Conservation (phyloP, 208 protist genomes). For the Leptomonas pyrrhocoris region DNA sequence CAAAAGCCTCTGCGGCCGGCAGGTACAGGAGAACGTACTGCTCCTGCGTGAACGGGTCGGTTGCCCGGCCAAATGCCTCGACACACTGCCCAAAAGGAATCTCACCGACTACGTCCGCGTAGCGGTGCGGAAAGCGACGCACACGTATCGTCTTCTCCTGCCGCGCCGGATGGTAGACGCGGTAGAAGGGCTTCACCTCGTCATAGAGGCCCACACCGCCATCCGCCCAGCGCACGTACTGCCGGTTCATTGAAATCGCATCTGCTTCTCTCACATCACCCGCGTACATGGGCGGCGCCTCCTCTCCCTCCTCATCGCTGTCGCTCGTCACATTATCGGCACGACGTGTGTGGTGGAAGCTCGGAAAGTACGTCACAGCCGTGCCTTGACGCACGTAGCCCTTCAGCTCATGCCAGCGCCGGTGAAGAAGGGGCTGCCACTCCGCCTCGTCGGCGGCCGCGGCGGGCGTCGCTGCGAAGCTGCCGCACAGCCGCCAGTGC, state of each 20-base stretch:
- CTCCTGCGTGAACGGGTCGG: slow-evolving; percentile 64
- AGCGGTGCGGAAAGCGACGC: slow-evolving; percentile 65
- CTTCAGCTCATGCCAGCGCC: slow-evolving; percentile 75
- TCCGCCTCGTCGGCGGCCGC: slow-evolving; percentile 20
- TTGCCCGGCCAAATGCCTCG: slow-evolving; percentile 56
- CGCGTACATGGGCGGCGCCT: slow-evolving; percentile 10
- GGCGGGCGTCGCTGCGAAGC: not conserved
- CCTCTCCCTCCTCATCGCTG: not conserved
- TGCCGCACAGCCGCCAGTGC: slow-evolving; percentile 17
- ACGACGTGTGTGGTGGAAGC: too few relatives aligned
- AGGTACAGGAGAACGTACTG: slow-evolving; percentile 71
- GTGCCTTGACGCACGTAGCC: slow-evolving; percentile 54
- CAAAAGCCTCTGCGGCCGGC: slow-evolving; percentile 27
- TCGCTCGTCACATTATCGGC: not conserved
- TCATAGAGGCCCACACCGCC: slow-evolving; percentile 45
- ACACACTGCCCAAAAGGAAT: slow-evolving; percentile 57
- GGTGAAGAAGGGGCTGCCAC: slow-evolving; percentile 61
- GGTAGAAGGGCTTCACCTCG: slow-evolving; percentile 58
- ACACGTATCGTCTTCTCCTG: slow-evolving; percentile 57
- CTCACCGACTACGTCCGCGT: slow-evolving; percentile 73
- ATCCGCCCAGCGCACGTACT: slow-evolving; percentile 61
- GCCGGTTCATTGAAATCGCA: slow-evolving; percentile 54
- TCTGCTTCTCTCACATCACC: slow-evolving; percentile 71
- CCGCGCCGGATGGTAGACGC: slow-evolving; percentile 51
- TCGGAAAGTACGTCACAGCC: slow-evolving; percentile 17